Conservation (phyloP, 2,329 filamentous ascomycete species). For the Sarocladium oryzae region DNA sequence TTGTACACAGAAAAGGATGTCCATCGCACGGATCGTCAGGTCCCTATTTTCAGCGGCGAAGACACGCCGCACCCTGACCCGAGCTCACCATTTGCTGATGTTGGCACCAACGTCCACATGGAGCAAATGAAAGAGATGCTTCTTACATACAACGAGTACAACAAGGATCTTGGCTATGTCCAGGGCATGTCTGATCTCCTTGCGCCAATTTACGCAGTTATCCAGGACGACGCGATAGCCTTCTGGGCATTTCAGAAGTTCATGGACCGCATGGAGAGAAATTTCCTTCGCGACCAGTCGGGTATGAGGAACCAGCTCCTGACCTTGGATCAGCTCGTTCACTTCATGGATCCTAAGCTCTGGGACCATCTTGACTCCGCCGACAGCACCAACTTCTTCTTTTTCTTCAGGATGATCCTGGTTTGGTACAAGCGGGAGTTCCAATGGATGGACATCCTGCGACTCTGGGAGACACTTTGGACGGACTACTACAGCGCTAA, state of each 20-base stretch:
- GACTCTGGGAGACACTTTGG: conserved; percentile 91
- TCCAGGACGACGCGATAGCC: conserved; percentile 93
- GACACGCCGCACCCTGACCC: conserved; percentile 96
- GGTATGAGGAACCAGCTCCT: conserved; percentile 91
- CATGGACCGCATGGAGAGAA: conserved; percentile 97
- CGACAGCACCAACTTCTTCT: conserved; percentile 98
- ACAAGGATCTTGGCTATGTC: conserved; percentile 90
- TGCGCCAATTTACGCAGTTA: conserved; percentile 90
- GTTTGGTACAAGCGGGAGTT: conserved; percentile 99
- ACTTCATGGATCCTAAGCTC: conserved; percentile 92
- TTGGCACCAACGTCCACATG: conserved; percentile 92
- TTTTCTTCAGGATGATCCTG: conserved; percentile 98
- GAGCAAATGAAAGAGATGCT: conserved; percentile 99
- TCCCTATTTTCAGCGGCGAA: conserved; percentile 93
- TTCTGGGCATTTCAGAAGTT: conserved; percentile 96
- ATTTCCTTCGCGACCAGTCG: conserved; percentile 91
- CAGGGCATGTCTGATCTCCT: conserved; percentile 98
- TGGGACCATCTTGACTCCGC: conserved; percentile 84
- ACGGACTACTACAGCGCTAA: conserved; percentile 84
- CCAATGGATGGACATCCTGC: conserved; percentile 76
- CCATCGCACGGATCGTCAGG: conserved; percentile 88
- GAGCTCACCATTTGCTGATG: conserved; percentile 86
- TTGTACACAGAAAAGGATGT: conserved; percentile 82
- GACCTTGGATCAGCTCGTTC: conserved; percentile 88
- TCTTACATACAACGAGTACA: conserved; percentile 97